Conservation (phyloP, 2,329 filamentous ascomycete genomes). For the Thelonectria blattea region DNA sequence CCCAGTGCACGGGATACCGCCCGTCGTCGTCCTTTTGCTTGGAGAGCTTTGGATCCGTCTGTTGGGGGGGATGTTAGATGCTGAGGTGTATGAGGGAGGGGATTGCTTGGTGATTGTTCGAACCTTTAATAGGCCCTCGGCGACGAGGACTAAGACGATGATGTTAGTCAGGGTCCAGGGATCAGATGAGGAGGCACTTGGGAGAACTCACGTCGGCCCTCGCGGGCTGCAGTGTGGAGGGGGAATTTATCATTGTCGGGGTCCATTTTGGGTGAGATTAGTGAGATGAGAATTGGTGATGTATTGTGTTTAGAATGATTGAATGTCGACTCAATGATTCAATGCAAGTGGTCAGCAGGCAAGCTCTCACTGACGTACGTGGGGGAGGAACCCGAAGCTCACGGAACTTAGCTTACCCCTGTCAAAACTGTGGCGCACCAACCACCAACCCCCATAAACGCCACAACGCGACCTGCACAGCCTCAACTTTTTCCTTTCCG, state of each 20-base stretch:
- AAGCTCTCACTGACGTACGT: slow-evolving; percentile 14
- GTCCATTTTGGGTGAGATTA: slow-evolving; percentile 33
- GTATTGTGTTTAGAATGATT: background rate
- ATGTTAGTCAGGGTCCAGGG: slow-evolving; percentile 22
- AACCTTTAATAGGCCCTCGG: slow-evolving; percentile 64
- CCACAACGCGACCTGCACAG: slow-evolving; percentile 43
- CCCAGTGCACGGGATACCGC: slow-evolving; percentile 93
- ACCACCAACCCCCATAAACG: slow-evolving; percentile 24
- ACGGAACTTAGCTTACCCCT: background rate
- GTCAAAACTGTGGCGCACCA: slow-evolving; percentile 27
- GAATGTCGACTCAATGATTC: slow-evolving; percentile 7
- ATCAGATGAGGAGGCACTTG: background rate
- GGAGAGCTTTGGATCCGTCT: slow-evolving; percentile 83
- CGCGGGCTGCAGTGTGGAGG: slow-evolving; percentile 84
- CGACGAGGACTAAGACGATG: slow-evolving; percentile 62
- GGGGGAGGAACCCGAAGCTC: slow-evolving; percentile 9
- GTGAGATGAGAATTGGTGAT: background rate
- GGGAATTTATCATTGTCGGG: slow-evolving; percentile 69
- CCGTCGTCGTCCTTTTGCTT: slow-evolving; percentile 80
- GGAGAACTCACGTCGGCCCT: slow-evolving; percentile 73
- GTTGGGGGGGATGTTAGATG: background rate
- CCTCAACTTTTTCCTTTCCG: slow-evolving; percentile 27
- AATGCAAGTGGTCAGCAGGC: slow-evolving; percentile 16
- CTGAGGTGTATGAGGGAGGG: too few species aligned
- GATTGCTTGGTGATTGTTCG: background rate